These are phyloP conservation scores for Clavariopsis aquatica DNA, from an alignment of 495 filamentous ascomycete species.

Conservation along the genomic window DNA sequence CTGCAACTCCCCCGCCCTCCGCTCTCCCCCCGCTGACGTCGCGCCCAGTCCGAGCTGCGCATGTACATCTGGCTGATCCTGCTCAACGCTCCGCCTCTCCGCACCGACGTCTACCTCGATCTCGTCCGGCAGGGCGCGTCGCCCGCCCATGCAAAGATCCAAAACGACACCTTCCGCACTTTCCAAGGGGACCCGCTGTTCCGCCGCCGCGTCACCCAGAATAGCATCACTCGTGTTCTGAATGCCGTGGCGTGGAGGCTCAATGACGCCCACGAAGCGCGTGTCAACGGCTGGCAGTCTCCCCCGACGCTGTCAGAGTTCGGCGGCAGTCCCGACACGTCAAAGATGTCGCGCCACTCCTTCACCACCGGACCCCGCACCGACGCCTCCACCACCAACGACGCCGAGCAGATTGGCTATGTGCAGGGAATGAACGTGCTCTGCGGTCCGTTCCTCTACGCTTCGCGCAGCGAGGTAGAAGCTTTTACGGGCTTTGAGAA, in stretches of 20 bases:
- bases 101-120: slow-evolving; percentile 82
- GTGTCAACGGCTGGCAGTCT: slow-evolving; percentile 48
- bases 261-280: slow-evolving; percentile 67
- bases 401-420: slow-evolving; percentile 67
- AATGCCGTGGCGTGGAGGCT: slow-evolving; percentile 95
- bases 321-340: slow-evolving; percentile 40
- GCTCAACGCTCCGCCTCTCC: slow-evolving; percentile 77
- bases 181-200: slow-evolving; percentile 94
- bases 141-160: slow-evolving; percentile 93
- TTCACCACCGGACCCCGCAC: slow-evolving; percentile 32
- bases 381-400: slow-evolving; percentile 36
- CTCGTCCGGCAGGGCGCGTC: slow-evolving; percentile 92
- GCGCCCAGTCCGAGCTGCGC: slow-evolving; percentile 75
- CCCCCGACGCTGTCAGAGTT: slow-evolving; percentile 45
- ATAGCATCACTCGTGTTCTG: slow-evolving; percentile 90
- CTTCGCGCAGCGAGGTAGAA: slow-evolving; percentile 89
- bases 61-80: slow-evolving; percentile 96
- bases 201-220: slow-evolving; percentile 90
- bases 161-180: slow-evolving; percentile 96
- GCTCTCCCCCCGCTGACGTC: neutral
- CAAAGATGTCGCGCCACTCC: slow-evolving; percentile 40
- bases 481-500: slow-evolving; percentile 89
- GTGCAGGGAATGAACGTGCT: slow-evolving; percentile 99
- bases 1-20: neutral
- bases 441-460: slow-evolving; percentile 95